phyloP scores from a whole-genome alignment of 768 basidiomycete species.

The Hygrophorus pudorinus region DNA sequence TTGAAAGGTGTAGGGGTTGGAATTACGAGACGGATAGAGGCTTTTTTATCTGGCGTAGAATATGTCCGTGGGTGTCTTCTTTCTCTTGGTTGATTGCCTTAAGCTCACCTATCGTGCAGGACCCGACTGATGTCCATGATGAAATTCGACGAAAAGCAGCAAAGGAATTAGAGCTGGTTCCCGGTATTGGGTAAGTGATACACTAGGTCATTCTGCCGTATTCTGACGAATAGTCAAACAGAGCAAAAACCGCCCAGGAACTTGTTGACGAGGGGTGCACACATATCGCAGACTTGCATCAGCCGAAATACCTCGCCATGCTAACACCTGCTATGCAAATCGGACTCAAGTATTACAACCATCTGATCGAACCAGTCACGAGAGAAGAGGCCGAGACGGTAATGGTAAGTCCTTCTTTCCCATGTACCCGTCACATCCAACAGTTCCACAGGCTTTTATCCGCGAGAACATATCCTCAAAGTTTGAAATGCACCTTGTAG shows the following conservation, averaged over 20 bases:
- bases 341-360: constrained; percentile 29
- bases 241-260: constrained; percentile 27
- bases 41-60: constrained; percentile 22
- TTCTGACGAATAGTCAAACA: constrained; percentile 10
- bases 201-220: not conserved
- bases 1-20: constrained; percentile 29
- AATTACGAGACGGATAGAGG: constrained; percentile 37
- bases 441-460: constrained; percentile 34
- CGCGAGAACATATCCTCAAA: constrained; percentile 33
- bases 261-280: constrained; percentile 43
- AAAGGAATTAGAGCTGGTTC: constrained; percentile 26
- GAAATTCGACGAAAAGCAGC: constrained; percentile 19
- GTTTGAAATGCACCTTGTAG: constrained; percentile 41
- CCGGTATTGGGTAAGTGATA: constrained; percentile 43
- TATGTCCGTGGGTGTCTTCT: constrained; percentile 23
- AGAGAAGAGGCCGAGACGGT: constrained; percentile 33
- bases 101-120: not conserved
- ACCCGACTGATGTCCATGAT: constrained; percentile 1
- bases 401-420: constrained; percentile 27
- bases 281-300: constrained; percentile 29
- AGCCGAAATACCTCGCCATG: constrained; percentile 26
- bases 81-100: constrained; percentile 2
- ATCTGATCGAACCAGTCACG: constrained; percentile 25
- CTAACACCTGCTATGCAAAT: constrained; percentile 29
- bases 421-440: constrained; percentile 1